These are phyloP conservation scores for Cylindrotheca closterium DNA, from an alignment of 108 stramenopile species.

Conservation along the genomic window DNA sequence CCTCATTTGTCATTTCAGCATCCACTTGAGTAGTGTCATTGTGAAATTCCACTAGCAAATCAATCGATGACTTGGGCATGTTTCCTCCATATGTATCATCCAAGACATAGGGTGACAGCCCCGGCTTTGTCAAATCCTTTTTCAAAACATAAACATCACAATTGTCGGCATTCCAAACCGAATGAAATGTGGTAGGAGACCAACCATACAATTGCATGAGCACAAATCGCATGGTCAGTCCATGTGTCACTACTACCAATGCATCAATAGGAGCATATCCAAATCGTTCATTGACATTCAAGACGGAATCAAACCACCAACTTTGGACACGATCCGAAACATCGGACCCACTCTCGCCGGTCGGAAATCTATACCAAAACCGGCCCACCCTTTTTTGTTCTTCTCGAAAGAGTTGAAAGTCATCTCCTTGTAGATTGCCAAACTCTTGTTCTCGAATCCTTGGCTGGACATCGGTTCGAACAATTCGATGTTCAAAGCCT, in stretches of 20 bases:
- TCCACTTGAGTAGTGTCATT: conserved; percentile 1
- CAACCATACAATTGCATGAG: conserved; percentile 37
- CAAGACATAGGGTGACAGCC: conserved; percentile 37
- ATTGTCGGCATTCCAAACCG: conserved; percentile 42
- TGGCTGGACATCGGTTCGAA: conserved; percentile 27
- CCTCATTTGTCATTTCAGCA: too few relatives aligned
- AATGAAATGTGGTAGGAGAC: conserved; percentile 39
- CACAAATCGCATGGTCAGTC: conserved; percentile 44
- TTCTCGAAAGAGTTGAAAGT: conserved; percentile 25
- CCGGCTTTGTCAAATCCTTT: conserved; percentile 34
- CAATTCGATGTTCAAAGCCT: conserved; percentile 27
- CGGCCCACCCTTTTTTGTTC: conserved; percentile 47
- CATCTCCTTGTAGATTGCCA: conserved; percentile 40
- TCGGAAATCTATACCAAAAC: conserved; percentile 57
- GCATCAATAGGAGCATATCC: conserved; percentile 35
- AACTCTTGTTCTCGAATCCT: conserved; percentile 52
- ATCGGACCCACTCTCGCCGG: conserved; percentile 53
- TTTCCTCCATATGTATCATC: conserved; percentile 26
- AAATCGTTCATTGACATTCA: conserved; percentile 36
- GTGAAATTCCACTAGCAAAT: conserved; percentile 17
- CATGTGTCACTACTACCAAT: conserved; percentile 46
- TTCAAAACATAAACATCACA: conserved; percentile 37
- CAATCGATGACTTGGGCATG: conserved; percentile 31
- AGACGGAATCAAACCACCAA: conserved; percentile 52
- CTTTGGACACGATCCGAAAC: conserved; percentile 49